Percentiles rank a stretch among this genome's conserved stretches.
Evolutionary conservation across 805 yeast genomes (phyloP).

Genomic region (Lachancea thermotolerans): DNA sequence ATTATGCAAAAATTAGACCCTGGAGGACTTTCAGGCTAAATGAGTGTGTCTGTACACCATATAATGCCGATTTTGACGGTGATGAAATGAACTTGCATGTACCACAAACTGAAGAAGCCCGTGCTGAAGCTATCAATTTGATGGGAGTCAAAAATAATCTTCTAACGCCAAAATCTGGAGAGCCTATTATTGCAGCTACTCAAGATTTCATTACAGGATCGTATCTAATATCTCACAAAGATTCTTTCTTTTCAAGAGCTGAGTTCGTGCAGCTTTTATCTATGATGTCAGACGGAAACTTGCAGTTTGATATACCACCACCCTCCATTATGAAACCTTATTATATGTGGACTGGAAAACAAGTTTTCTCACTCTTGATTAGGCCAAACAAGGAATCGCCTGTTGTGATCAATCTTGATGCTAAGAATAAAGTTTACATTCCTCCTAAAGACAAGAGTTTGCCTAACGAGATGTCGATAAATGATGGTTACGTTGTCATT

Average conservation of each 20-base stretch:
- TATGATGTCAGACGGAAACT: slow-evolving; percentile 92
- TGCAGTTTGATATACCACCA: slow-evolving; percentile 89
- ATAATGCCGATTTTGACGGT: slow-evolving; percentile 99
- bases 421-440: slow-evolving; percentile 81
- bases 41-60: slow-evolving; percentile 99
- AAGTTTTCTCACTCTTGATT: slow-evolving; percentile 81
- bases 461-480: slow-evolving; percentile 94
- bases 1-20: slow-evolving; percentile 92
- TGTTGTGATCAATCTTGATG: slow-evolving; percentile 85
- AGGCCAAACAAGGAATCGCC: slow-evolving; percentile 71
- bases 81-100: slow-evolving; percentile 99
- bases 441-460: slow-evolving; percentile 62
- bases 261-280: slow-evolving; percentile 73
- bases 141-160: slow-evolving; percentile 97
- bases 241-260: slow-evolving; percentile 85
- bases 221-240: slow-evolving; percentile 85
- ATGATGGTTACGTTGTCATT: slow-evolving; percentile 89
- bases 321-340: slow-evolving; percentile 90
- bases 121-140: slow-evolving; percentile 96
- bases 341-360: slow-evolving; percentile 95
- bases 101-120: slow-evolving; percentile 97
- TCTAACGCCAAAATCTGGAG: slow-evolving; percentile 95
- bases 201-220: slow-evolving; percentile 99
- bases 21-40: slow-evolving; percentile 97
- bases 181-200: slow-evolving; percentile 98